Conservation (phyloP, 179 eudicot species). For the Heliamphora pulchella region DNA sequence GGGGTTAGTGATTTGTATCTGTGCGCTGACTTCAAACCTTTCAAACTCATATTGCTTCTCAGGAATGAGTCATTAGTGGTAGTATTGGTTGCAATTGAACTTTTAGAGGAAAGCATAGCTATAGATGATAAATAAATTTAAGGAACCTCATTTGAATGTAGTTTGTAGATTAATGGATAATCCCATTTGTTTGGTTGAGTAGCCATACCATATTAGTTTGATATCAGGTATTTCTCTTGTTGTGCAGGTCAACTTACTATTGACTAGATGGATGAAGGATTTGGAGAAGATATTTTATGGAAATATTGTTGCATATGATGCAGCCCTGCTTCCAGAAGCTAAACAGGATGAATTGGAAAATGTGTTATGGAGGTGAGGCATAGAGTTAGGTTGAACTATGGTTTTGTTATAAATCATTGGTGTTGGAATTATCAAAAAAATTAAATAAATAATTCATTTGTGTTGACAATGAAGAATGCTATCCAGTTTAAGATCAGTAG, state of each 20-base stretch:
- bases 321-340: constrained; percentile 81
- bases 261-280: constrained; percentile 94
- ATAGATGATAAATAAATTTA: neutral
- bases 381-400: neutral
- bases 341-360: constrained; percentile 63
- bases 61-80: neutral
- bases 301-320: constrained; percentile 86
- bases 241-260: constrained; percentile 81
- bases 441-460: neutral
- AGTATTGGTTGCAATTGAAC: neutral
- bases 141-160: neutral
- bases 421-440: too few relatives aligned
- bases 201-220: neutral
- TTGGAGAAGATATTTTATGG: constrained; percentile 95
- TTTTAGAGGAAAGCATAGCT: neutral
- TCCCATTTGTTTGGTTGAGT: neutral
- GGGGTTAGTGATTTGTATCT: constrained; percentile 63
- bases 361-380: constrained; percentile 73
- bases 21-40: constrained; percentile 3
- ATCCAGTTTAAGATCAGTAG: neutral
- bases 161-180: neutral
- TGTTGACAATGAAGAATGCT: neutral
- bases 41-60: neutral
- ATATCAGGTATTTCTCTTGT: neutral
- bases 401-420: neutral